These are phyloP conservation scores for Blastomyces emzantsi DNA, from an alignment of 2,329 filamentous ascomycete genomes.

Conservation along the genomic window DNA sequence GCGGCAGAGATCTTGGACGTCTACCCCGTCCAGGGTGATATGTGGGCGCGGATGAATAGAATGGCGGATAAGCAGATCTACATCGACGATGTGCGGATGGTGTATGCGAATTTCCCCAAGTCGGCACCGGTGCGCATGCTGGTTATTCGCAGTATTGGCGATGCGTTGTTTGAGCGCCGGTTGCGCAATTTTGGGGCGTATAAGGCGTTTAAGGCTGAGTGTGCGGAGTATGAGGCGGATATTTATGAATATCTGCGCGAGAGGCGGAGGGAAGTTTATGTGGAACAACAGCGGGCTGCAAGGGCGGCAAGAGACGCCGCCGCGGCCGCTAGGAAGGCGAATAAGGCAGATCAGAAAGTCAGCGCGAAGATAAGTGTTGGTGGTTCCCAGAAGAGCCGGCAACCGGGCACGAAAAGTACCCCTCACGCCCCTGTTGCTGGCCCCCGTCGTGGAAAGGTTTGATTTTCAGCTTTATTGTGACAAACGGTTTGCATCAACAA, in stretches of 20 bases:
- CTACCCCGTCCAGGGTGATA: slow-evolving; percentile 8
- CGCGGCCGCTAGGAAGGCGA: neutral
- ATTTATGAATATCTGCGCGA: slow-evolving; percentile 14
- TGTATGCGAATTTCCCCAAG: slow-evolving; percentile 13
- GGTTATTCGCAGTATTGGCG: slow-evolving; percentile 17
- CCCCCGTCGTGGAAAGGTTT: neutral
- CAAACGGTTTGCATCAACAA: neutral
- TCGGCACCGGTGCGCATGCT: slow-evolving; percentile 12
- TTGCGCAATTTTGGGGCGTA: slow-evolving; percentile 14
- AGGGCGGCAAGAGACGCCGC: neutral
- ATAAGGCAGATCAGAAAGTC: neutral
- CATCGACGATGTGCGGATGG: slow-evolving; percentile 13
- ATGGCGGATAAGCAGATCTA: slow-evolving; percentile 13
- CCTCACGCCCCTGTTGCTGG: neutral
- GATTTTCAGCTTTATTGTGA: neutral
- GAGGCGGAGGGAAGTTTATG: slow-evolving; percentile 7
- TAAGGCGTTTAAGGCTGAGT: slow-evolving; percentile 14
- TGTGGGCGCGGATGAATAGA: slow-evolving; percentile 14
- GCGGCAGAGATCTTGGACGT: slow-evolving; percentile 13
- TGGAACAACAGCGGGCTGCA: slow-evolving; percentile 1
- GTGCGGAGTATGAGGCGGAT: slow-evolving; percentile 15
- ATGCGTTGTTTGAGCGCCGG: slow-evolving; percentile 15
- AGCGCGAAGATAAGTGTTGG: neutral
- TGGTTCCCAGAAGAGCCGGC: too few species aligned
- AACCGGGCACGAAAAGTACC: neutral